Percentiles rank a stretch among this genome's conserved stretches.
Evolutionary conservation across 179 eudicot genomes (phyloP).

Genomic region (Beta corolliflora): DNA sequence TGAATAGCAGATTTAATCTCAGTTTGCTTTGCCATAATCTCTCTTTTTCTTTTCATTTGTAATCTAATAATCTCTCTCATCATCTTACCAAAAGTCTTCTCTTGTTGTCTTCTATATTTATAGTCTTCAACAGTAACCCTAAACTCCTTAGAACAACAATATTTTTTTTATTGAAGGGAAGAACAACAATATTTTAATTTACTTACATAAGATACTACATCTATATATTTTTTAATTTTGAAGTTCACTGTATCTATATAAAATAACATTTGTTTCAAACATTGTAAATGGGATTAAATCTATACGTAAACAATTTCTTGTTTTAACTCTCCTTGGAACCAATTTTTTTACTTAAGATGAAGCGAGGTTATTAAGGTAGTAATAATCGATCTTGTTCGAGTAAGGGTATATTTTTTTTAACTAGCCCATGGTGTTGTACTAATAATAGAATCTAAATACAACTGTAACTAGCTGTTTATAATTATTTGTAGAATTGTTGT

Average conservation of each 20-base stretch:
- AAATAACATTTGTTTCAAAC: not conserved
- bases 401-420: no score
- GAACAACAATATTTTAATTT: no score
- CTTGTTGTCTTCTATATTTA: conserved; percentile 7
- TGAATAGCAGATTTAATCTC: conserved; percentile 10
- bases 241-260: not conserved
- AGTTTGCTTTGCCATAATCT: conserved; percentile 1
- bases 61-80: not conserved
- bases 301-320: not conserved
- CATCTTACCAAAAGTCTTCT: conserved; percentile 8
- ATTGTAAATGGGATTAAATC: not conserved
- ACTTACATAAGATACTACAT: not conserved
- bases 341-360: no score
- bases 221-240: conserved; percentile 1
- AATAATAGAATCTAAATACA: no score
- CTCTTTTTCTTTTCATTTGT: conserved; percentile 12
- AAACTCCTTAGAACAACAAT: not conserved
- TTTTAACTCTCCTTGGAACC: not conserved
- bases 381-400: no score
- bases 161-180: no score
- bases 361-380: no score
- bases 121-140: conserved; percentile 5
- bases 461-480: no score
- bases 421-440: no score
- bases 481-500: no score